phyloP scores from a whole-genome alignment of 805 yeast species.

The Saturnispora sanitii region DNA sequence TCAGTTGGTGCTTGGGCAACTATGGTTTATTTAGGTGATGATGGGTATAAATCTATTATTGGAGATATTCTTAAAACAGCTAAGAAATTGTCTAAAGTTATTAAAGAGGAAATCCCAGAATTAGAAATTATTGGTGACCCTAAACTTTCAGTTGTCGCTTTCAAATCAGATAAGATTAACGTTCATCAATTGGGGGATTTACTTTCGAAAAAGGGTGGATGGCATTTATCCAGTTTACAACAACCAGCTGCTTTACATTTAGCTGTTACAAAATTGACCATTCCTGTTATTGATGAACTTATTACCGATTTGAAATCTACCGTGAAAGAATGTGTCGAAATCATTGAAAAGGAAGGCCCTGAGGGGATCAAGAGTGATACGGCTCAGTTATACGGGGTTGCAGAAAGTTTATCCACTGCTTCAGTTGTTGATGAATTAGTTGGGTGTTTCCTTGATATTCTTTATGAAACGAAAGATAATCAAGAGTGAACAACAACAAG shows the following conservation, averaged over 20 bases:
- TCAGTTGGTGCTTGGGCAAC: constrained; percentile 99
- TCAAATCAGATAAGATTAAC: constrained; percentile 51
- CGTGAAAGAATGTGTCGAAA: constrained; percentile 31
- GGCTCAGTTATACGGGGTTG: constrained; percentile 90
- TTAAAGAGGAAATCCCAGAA: constrained; percentile 41
- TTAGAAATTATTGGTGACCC: constrained; percentile 81
- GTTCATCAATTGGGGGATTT: constrained; percentile 74
- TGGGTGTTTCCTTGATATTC: constrained; percentile 69
- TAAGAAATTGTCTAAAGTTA: constrained; percentile 39
- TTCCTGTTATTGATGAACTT: constrained; percentile 50
- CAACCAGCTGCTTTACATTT: constrained; percentile 86
- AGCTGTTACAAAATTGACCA: constrained; percentile 72
- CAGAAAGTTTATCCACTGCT: constrained; percentile 77
- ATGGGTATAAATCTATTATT: constrained; percentile 69
- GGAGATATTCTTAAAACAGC: constrained; percentile 59
- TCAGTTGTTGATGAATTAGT: constrained; percentile 78
- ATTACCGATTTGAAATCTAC: constrained; percentile 38
- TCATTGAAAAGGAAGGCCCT: constrained; percentile 11
- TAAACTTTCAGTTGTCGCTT: constrained; percentile 68
- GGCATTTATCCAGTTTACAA: constrained; percentile 87
- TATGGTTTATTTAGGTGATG: constrained; percentile 65
- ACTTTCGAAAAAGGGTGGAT: constrained; percentile 55
- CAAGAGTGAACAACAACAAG: too few species aligned
- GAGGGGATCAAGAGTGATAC: constrained; percentile 40
- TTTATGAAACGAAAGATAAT: constrained; percentile 45